phyloP scores from a whole-genome alignment of 2,329 filamentous ascomycete species.

The Taxawa tesnikishii region DNA sequence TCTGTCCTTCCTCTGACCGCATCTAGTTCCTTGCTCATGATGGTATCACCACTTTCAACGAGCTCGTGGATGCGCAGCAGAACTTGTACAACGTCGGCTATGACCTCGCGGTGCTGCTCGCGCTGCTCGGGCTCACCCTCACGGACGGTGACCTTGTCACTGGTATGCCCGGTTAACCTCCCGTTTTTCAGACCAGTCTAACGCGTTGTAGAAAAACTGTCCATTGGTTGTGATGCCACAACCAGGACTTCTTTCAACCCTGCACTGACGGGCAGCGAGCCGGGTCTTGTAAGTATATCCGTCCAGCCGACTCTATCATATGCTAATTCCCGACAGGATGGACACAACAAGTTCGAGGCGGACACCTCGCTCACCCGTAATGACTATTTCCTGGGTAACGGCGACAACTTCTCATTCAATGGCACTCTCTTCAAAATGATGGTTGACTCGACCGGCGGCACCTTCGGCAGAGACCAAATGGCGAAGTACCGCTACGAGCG shows the following conservation, averaged over 20 bases:
- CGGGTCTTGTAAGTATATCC: no score
- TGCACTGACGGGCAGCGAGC: conserved; percentile 23
- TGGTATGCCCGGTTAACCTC: no score
- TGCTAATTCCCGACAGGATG: no score
- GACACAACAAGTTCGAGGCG: conserved; percentile 32
- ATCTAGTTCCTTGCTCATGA: conserved; percentile 26
- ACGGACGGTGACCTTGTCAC: conserved; percentile 30
- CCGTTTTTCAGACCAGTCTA: no score
- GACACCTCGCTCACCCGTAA: conserved; percentile 29
- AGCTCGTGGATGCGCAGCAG: conserved; percentile 33
- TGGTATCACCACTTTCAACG: conserved; percentile 28
- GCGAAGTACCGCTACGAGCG: conserved; percentile 26
- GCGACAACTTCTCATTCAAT: conserved; percentile 27
- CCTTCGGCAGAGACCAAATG: conserved; percentile 25
- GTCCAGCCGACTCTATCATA: no score
- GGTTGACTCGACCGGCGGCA: conserved; percentile 19
- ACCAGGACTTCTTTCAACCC: conserved; percentile 24
- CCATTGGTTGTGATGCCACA: conserved; percentile 34
- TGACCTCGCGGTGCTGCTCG: conserved; percentile 27
- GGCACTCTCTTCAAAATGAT: conserved; percentile 27
- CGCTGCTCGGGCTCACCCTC: conserved; percentile 25
- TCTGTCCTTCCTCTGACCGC: no score
- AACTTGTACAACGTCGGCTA: conserved; percentile 34
- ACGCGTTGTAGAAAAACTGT: no score
- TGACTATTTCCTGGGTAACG: conserved; percentile 27